These are phyloP conservation scores for Mortierella sp. DNA, from an alignment of 371 early-diverging fungal species.

Conservation along the genomic window DNA sequence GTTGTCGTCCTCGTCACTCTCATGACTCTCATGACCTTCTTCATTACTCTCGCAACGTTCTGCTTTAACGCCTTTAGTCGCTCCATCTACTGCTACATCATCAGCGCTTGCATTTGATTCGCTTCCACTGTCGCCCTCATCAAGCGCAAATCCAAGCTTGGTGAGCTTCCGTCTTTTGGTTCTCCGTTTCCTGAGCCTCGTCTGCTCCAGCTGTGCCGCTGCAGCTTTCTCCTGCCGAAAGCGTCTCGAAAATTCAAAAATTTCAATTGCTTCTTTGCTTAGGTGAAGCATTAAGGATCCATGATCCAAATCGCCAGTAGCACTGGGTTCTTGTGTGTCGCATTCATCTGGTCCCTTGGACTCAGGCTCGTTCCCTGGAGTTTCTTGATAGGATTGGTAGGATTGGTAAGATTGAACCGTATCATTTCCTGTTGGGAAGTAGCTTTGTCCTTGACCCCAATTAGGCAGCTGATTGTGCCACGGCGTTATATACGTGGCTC, in stretches of 20 bases:
- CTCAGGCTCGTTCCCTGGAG: neutral
- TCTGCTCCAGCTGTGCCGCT: constrained; percentile 20
- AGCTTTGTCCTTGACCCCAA: neutral
- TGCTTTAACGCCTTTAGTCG: neutral
- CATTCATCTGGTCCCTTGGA: neutral
- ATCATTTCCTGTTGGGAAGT: neutral
- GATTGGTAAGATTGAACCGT: neutral
- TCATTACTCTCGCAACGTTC: neutral
- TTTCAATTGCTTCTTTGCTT: constrained; percentile 44
- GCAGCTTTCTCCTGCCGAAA: constrained; percentile 36
- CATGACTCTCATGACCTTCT: constrained; percentile 2
- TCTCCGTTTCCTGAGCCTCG: constrained; percentile 17
- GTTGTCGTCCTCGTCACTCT: constrained; percentile 1
- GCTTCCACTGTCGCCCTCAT: constrained; percentile 32
- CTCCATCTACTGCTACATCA: neutral
- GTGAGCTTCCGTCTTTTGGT: constrained; percentile 27
- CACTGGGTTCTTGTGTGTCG: neutral
- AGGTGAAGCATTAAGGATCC: neutral
- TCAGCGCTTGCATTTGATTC: constrained; percentile 2
- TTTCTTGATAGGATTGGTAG: neutral
- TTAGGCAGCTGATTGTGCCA: neutral
- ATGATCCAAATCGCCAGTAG: neutral
- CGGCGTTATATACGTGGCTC: neutral
- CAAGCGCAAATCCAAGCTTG: constrained; percentile 35
- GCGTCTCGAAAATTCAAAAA: constrained; percentile 48